These are phyloP conservation scores for Alloascoidea africana DNA, from an alignment of 805 yeast species.

Conservation along the genomic window DNA sequence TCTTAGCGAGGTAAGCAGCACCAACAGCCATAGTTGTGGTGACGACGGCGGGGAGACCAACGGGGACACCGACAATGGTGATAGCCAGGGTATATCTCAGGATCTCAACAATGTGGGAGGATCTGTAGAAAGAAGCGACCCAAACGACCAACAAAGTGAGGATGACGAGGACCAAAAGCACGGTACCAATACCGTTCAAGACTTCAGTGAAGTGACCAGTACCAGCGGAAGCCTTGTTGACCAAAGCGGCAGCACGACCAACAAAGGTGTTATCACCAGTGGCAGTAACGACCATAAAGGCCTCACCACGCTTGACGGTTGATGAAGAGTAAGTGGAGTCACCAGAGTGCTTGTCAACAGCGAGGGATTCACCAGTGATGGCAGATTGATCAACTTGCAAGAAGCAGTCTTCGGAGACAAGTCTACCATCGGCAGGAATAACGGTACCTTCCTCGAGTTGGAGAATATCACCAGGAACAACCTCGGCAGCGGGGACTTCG, in stretches of 20 bases:
- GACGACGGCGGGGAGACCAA: conserved; percentile 96
- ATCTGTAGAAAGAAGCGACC: conserved; percentile 93
- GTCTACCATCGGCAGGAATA: conserved; percentile 76
- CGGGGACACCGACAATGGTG: conserved; percentile 96
- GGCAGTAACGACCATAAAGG: conserved; percentile 82
- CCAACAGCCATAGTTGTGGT: conserved; percentile 98
- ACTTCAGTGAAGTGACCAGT: conserved; percentile 94
- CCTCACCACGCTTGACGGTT: conserved; percentile 94
- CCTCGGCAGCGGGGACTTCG: conserved; percentile 70
- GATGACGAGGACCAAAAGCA: conserved; percentile 76
- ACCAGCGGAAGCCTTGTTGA: conserved; percentile 89
- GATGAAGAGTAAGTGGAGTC: conserved; percentile 87
- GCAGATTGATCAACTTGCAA: conserved; percentile 89
- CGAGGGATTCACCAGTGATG: conserved; percentile 93
- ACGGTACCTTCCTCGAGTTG: conserved; percentile 89
- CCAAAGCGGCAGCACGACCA: conserved; percentile 96
- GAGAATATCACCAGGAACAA: conserved; percentile 91
- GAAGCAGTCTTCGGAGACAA: conserved; percentile 71
- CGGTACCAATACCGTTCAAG: conserved; percentile 93
- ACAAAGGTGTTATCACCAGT: conserved; percentile 92
- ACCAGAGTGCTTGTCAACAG: conserved; percentile 88
- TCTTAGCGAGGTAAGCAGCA: conserved; percentile 95
- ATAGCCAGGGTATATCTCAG: conserved; percentile 88
- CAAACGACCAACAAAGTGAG: conserved; percentile 76
- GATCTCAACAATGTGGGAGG: conserved; percentile 69